Evolutionary conservation across 129 eudicot species (phyloP), one percentile per base, ranked within the genome.

Genomic region (Solidago caesia): DNA sequence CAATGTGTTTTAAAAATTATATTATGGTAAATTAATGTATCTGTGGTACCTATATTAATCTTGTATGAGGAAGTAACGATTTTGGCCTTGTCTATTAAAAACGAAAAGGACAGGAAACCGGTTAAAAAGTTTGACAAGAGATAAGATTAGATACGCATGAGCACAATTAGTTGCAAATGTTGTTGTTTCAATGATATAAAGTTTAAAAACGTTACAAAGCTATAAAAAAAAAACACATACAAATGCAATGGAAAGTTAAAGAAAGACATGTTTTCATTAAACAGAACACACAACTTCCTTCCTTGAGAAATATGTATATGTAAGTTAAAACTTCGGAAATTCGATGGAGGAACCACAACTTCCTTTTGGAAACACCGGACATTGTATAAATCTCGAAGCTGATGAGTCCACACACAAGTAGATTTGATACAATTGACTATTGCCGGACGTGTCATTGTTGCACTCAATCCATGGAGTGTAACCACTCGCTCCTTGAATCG

Each of bases 401-500:
- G 87, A 82, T 4, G 77, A 67, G 61, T 88, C 85, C n/a, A 88
- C 91, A 64, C 94, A 91, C 68, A 91, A 4, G 65, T 85, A 87
- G 11, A 88, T 85, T 64, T 91, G 97, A 73, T 75, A 91, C 11
- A 91, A 44, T 6, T 88, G 95, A 56, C 81, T 86, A 49, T 88
- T 91, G 4, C 89, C 84, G 13, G 82, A 73, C 4, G 65, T 7
- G 62, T 91, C 97, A 0, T 67, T 83, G 65, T 88, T 91, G 77
- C 97, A 91, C 73, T 86, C 82, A 14, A 91, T 76, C 79, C 66
- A 81, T 2, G 97, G 88, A 33, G 80, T 82, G 48, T 64, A 79
- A 15, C 97, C 97, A 15, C 70, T 78, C 2, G 73, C 87, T 47
- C 60, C 73, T 71, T 74, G 55, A 13, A 91, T 88, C 4, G 90